A percentile compares a stretch with the other conserved stretches of the same genome.
Evolutionary conservation across 2,329 filamentous ascomycete genomes (phyloP).

Genomic region (Verticillium dahliae): DNA sequence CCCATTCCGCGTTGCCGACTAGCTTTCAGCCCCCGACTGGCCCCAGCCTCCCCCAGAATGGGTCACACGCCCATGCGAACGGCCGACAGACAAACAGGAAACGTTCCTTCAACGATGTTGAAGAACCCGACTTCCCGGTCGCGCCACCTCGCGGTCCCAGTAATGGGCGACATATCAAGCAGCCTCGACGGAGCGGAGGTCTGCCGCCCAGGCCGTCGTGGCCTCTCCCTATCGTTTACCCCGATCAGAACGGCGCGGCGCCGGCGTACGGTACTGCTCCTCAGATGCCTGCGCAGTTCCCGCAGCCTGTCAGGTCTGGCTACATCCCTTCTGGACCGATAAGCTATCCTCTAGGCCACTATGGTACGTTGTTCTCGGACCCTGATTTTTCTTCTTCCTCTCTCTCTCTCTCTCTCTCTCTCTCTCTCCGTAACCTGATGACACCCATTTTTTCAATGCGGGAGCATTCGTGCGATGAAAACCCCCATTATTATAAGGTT

Average conservation of each 20-base stretch:
- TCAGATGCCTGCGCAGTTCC: conserved; percentile 34
- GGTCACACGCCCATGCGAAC: not conserved
- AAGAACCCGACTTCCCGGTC: conserved; percentile 9
- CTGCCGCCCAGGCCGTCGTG: not conserved
- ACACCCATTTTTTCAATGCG: conserved; percentile 7
- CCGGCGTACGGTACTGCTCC: not conserved
- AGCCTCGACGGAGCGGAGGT: conserved; percentile 48
- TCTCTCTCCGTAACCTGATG: conserved; percentile 9
- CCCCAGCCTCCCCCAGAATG: not conserved
- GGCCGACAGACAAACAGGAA: conserved; percentile 14
- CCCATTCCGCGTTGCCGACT: not conserved
- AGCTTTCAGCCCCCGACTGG: not conserved
- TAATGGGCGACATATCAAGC: conserved; percentile 46
- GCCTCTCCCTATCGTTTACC: not conserved
- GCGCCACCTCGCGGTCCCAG: conserved; percentile 16
- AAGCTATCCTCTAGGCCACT: not conserved
- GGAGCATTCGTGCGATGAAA: conserved; percentile 14
- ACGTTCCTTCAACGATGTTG: conserved; percentile 24
- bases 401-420: not conserved
- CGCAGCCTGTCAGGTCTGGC: conserved; percentile 54
- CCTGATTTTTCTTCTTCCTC: not conserved
- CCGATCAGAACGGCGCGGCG: not conserved
- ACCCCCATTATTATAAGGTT: conserved; percentile 14
- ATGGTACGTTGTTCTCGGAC: not conserved
- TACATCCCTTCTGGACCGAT: conserved; percentile 21